Conservation (phyloP, 1,284 basidiomycete species). For the Melampsora occidentalis region DNA sequence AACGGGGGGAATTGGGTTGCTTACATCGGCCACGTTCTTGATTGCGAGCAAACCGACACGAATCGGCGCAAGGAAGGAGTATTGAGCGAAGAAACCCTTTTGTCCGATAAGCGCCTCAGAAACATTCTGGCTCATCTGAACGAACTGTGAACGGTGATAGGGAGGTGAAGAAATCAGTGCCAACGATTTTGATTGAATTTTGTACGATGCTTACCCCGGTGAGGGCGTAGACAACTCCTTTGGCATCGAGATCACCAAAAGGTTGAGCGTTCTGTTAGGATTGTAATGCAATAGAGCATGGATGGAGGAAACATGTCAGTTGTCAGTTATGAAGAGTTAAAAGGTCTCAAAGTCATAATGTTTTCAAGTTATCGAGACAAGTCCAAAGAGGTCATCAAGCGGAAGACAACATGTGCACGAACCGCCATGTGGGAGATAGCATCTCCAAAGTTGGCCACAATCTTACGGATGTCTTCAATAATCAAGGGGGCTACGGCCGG, state of each 20-base stretch:
- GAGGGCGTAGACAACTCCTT: too few relatives aligned
- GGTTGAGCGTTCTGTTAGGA: too few relatives aligned
- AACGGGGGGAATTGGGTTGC: not conserved
- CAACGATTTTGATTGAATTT: too few relatives aligned
- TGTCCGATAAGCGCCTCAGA: constrained; percentile 12
- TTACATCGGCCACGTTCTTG: constrained; percentile 21
- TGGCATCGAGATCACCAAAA: too few relatives aligned
- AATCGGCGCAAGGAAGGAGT: constrained; percentile 11
- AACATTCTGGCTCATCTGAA: constrained; percentile 14
- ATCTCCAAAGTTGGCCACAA: not conserved
- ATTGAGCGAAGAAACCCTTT: constrained; percentile 43
- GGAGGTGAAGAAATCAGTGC: too few relatives aligned
- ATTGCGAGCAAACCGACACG: constrained; percentile 11
- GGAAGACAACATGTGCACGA: not conserved
- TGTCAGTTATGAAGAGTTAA: too few relatives aligned
- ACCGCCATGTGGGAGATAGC: constrained; percentile 4
- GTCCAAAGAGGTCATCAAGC: too few relatives aligned
- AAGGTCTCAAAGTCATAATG: too few relatives aligned
- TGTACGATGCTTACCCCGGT: too few relatives aligned
- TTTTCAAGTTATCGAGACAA: too few relatives aligned
- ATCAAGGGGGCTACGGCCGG: constrained; percentile 1
- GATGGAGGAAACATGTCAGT: too few relatives aligned
- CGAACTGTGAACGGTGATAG: constrained; percentile 7
- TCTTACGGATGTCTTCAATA: not conserved
- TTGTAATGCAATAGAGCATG: too few relatives aligned